These are phyloP conservation scores for Tylopilus subfusipes DNA, from an alignment of 768 basidiomycete genomes.

Conservation along the genomic window DNA sequence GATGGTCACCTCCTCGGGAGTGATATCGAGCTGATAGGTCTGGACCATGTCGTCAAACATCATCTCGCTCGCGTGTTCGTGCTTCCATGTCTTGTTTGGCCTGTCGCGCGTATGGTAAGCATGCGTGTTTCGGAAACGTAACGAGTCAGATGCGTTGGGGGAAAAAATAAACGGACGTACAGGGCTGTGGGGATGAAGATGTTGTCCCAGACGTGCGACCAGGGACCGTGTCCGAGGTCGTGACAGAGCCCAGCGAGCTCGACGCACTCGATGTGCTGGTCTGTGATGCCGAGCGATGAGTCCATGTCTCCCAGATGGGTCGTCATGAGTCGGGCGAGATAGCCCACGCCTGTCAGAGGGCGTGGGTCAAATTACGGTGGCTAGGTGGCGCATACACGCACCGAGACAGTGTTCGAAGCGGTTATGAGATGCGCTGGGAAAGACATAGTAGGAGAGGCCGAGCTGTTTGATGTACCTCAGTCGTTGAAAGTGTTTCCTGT, in stretches of 20 bases:
- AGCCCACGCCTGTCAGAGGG: conserved; percentile 61
- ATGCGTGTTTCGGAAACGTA: too few relatives aligned
- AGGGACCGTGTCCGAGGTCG: conserved; percentile 83
- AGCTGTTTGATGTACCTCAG: conserved; percentile 77
- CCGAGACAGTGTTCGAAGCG: conserved; percentile 86
- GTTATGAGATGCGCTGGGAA: conserved; percentile 75
- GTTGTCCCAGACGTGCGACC: conserved; percentile 82
- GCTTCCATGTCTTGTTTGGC: conserved; percentile 54
- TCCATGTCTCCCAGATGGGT: conserved; percentile 55
- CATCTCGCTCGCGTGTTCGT: conserved; percentile 78
- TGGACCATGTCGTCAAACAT: conserved; percentile 72
- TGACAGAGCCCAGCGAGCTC: conserved; percentile 81
- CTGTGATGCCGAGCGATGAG: conserved; percentile 59
- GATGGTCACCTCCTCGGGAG: conserved; percentile 48
- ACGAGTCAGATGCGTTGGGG: too few relatives aligned
- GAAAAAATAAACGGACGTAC: conserved; percentile 39
- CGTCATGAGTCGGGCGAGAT: conserved; percentile 64
- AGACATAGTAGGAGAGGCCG: conserved; percentile 72
- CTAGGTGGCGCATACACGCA: conserved; percentile 18
- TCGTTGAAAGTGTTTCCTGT: conserved; percentile 74
- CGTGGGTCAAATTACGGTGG: not conserved
- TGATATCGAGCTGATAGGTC: conserved; percentile 50
- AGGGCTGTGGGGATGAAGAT: conserved; percentile 63
- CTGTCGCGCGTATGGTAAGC: conserved; percentile 26
- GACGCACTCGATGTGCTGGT: conserved; percentile 72